Base-by-base conservation (phyloP, 176 grass and related monocot genomes). In the Musa itinerans region DNA sequence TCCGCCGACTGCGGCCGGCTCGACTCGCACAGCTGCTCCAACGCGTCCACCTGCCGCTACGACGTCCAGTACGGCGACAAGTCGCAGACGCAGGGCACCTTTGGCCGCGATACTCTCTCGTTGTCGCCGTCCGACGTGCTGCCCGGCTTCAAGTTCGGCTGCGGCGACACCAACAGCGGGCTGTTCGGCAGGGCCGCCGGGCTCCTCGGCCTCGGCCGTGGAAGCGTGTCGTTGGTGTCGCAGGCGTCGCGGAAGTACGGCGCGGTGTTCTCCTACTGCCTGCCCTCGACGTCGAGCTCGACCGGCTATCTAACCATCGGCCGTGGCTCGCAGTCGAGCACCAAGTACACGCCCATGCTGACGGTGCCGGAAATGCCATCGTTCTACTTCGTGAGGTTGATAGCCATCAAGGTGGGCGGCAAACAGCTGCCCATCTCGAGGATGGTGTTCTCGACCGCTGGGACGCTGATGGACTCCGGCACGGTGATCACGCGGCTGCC, bases 401-500 rank as follows among this genome's bases (percentile, higher is more conserved):
- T 73, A 13, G 90, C 74, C 0, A 75, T 97, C 43, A 93, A 74
- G 72, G 88, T 97, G 1, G 88, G 67, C 24, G 88, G 90, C 0
- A 55, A 72, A 21, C 16, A 65, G 20, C 8, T 93, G 7, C 51
- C n/a, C 23, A 51, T 89, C 25, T 3, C 82, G 0, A 17, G 49
- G 19, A 17, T 72, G n/a, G 82, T 85, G 61, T 84, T 93, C 62
- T n/a, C 14, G 3, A 2, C 8, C 11, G 13, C 86, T 2, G 81
- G 88, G 74, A 89, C 86, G 8, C 66, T 93, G 53, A 81, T 98
- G 56, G 94, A 98, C 89, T 98, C 90, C 2, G 94, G 94, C 22
- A 93, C 90, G 0, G 94, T 98, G 53, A 89, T 98, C 83, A 98
- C 90, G 14, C 78, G 86, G 25, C 88, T 98, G 25, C 90, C 94